These are phyloP conservation scores for Albizia julibrissin DNA, from an alignment of 306 rosid genomes.

Conservation along the genomic window DNA sequence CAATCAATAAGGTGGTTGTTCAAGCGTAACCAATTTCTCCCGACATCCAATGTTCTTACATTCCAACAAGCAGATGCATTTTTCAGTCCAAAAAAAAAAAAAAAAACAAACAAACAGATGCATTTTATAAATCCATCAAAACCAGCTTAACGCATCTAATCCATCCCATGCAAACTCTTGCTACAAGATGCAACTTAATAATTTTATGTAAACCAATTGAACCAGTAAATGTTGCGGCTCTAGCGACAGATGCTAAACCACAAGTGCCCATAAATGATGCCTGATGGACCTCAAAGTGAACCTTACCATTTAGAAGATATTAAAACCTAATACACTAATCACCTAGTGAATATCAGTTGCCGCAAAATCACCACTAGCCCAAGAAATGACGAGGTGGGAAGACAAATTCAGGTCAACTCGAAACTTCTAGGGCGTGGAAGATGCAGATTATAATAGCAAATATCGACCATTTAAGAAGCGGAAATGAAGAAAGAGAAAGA, in stretches of 20 bases:
- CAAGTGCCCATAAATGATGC: conserved; percentile 29
- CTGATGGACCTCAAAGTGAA: neutral
- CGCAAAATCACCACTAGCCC: neutral
- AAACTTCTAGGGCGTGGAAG: neutral
- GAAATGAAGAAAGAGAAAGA: neutral
- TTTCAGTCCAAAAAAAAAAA: too few species aligned
- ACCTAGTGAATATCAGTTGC: neutral
- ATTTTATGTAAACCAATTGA: conserved; percentile 10
- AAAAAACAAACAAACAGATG: neutral
- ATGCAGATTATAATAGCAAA: neutral
- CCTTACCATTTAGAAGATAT: neutral
- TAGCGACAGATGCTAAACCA: conserved; percentile 17
- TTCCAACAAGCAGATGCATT: conserved; percentile 5
- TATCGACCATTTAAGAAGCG: conserved; percentile 13
- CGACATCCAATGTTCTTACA: neutral
- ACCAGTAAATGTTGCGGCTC: conserved; percentile 4
- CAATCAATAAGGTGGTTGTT: conserved; percentile 4
- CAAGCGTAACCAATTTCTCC: conserved; percentile 13
- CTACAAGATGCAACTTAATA: neutral
- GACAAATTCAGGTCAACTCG: neutral
- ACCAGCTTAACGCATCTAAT: conserved; percentile 28
- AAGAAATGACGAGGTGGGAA: neutral
- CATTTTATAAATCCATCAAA: conserved; percentile 5
- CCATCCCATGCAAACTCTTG: conserved; percentile 15
- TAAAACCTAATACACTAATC: conserved; percentile 23